Base-by-base conservation (phyloP, 192 early-diverging fungal genomes). In the Mortierella alpina region DNA sequence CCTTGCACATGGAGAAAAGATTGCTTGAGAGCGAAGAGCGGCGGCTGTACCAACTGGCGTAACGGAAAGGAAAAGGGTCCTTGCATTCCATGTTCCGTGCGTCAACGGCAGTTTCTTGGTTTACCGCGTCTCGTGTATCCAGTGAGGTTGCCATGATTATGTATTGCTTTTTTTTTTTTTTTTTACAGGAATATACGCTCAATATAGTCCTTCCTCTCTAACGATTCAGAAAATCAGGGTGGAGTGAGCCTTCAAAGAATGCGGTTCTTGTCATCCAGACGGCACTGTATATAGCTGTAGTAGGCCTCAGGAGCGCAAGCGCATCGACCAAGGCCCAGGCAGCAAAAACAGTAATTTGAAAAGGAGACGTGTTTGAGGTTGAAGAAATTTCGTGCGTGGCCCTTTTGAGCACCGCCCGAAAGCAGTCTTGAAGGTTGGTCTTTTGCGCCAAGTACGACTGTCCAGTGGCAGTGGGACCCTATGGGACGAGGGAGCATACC, bases 331-430 rank as follows among this genome's bases (percentile, higher is more conserved):
- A 23, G 41, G 39, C 66, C 54, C 56, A 42, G 70, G 66, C 72
- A 66, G 62, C 75, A 55, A 70, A 62, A 68, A 61, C 75, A 63
- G 75, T 64, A 77, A 77, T 77, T 77, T 77, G 75, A 77, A 77
- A 77, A 77, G 75, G 67, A 66, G 75, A 77, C 75, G 51, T 77
- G 41, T 47, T 4, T 46, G 51, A 70, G 53, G 41, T 65, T 54
- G n/a, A 52, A 51, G 41, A 57, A 52, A 47, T 66, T 54, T 63
- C 41, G 15, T 49, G 49, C 49, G 49, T 50, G 49, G 12, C 49
- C 49, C 49, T 50, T 50, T 31, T 31, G 31, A 31, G 31, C 31
- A 31, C 31, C 31, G 31, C 31, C 31, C 31, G 31, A 31, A 31
- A 31, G 31, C 31, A 31, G 31, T 31, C 31, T 31, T 31, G 1